Percentiles rank a stretch among this genome's conserved stretches.
Evolutionary conservation across 2,329 filamentous ascomycete genomes (phyloP).

Genomic region (Apiospora rasikravindrae): DNA sequence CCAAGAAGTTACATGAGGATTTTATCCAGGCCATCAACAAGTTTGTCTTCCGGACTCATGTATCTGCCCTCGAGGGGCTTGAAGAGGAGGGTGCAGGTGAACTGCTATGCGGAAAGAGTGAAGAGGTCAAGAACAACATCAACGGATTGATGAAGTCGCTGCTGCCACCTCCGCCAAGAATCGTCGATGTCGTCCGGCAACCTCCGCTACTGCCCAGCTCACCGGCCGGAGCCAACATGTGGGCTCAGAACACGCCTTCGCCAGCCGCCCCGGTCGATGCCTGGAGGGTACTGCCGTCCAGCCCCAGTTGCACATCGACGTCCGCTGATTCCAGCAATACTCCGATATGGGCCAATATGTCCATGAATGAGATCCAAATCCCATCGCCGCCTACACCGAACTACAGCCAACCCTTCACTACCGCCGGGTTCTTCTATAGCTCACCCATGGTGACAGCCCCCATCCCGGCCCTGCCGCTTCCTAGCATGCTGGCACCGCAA

Average conservation of each 20-base stretch:
- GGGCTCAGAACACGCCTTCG: constrained; percentile 74
- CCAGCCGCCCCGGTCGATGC: constrained; percentile 76
- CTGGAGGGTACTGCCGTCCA: constrained; percentile 91
- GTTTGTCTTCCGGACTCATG: constrained; percentile 91
- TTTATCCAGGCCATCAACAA: constrained; percentile 97
- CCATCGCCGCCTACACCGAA: constrained; percentile 71
- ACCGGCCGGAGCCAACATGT: constrained; percentile 74
- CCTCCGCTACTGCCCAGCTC: constrained; percentile 86
- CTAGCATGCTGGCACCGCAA: constrained; percentile 84
- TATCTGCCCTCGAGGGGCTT: constrained; percentile 87
- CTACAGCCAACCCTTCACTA: constrained; percentile 78
- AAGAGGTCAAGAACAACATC: constrained; percentile 90
- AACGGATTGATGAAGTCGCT: constrained; percentile 86
- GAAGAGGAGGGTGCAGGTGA: constrained; percentile 97
- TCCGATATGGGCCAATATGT: constrained; percentile 80
- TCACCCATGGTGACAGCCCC: constrained; percentile 76
- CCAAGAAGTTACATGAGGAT: constrained; percentile 97
- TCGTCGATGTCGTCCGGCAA: constrained; percentile 88
- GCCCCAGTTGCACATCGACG: constrained; percentile 74
- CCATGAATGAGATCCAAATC: constrained; percentile 74
- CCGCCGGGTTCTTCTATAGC: constrained; percentile 79
- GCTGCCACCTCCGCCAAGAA: constrained; percentile 82
- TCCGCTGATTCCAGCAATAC: constrained; percentile 70
- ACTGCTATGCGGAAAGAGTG: constrained; percentile 86
- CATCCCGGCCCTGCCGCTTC: constrained; percentile 78